A percentile compares a stretch with the other conserved stretches of the same genome.
Conservation (phyloP, 176 grass and related monocot genomes). For the Aechmea fasciata region DNA sequence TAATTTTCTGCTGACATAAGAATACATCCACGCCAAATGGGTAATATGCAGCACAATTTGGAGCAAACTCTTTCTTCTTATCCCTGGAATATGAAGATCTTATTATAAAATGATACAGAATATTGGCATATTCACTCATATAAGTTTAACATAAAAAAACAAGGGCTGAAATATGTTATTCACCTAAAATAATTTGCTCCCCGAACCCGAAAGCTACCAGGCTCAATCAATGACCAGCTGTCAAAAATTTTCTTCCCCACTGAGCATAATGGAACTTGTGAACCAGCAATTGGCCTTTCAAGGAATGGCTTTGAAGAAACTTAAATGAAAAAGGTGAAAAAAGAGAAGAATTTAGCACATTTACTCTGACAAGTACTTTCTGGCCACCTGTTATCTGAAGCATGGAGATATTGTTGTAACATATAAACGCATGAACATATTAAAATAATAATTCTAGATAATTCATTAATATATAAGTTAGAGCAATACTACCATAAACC, state of each 20-base stretch:
- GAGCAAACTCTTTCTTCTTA: conserved; percentile 94
- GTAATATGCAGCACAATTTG: conserved; percentile 78
- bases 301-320: conserved; percentile 67
- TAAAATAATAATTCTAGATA: background rate
- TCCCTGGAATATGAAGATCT: conserved; percentile 36
- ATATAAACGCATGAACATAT: background rate
- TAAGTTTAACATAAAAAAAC: conserved; percentile 16
- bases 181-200: conserved; percentile 89
- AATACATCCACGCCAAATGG: conserved; percentile 90
- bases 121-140: conserved; percentile 3
- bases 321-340: conserved; percentile 20
- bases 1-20: conserved; percentile 71
- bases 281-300: conserved; percentile 76
- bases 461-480: background rate
- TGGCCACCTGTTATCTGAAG: background rate
- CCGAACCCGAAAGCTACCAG: conserved; percentile 73
- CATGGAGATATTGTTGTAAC: background rate
- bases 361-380: background rate
- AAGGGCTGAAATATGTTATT: conserved; percentile 8
- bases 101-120: conserved; percentile 8
- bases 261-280: conserved; percentile 75
- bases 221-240: conserved; percentile 83
- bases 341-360: conserved; percentile 8
- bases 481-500: background rate
- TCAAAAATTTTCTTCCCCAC: conserved; percentile 69